Evolutionary conservation across 2,329 filamentous ascomycete species (phyloP), one percentile per base, ranked within the genome.

Genomic region (Diaporthe sp.): DNA sequence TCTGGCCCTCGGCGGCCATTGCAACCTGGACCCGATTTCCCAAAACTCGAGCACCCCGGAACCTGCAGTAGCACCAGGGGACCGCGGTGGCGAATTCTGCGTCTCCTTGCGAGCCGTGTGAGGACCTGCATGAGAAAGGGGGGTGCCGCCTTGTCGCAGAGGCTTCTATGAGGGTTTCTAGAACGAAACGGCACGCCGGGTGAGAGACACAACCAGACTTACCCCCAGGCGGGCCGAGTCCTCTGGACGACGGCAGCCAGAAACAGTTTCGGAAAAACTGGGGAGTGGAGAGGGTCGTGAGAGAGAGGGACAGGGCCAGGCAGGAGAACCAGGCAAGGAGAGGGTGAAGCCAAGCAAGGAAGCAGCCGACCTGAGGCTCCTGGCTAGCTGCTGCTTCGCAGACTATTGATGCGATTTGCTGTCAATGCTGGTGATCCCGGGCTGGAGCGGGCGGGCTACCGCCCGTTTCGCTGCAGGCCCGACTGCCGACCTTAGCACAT

Each of bases 11-110:
- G 33, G 28, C 74, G 22, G 22, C 50, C 25, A 61, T 72, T 72
- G 67, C 72, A 72, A 68, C 68, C 71, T 71, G 66, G 74, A 71
- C 67, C 72, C 72, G 68, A 69, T n/a, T 72, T 19, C 40, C 47
- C 57, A 70, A 35, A 35, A 58, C 33, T 55, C 47, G 61, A 70
- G 45, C 25, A 61, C n/a, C 71, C 67, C 45, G 71, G 67, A 68
- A 71, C 74, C 40, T 71, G 74, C 72, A 76, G 42, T 38, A 72
- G 47, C 47, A 54, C 22, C 64, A 68, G 30, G 5, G 30, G n/a
- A 28, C 45, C 9, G 45, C 54, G 64, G 64, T 17, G 47, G 64
- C 30, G 33, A 35, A 68, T 22, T 55, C 47, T 52, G 70, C 69
- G 57, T 42, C 25, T 45, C n/a, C 42, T 40, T 30, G 57, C 42